Evolutionary conservation across 768 basidiomycete genomes (phyloP), one percentile per base, ranked within the genome.

Genomic region (Kwoniella newhampshirensis): DNA sequence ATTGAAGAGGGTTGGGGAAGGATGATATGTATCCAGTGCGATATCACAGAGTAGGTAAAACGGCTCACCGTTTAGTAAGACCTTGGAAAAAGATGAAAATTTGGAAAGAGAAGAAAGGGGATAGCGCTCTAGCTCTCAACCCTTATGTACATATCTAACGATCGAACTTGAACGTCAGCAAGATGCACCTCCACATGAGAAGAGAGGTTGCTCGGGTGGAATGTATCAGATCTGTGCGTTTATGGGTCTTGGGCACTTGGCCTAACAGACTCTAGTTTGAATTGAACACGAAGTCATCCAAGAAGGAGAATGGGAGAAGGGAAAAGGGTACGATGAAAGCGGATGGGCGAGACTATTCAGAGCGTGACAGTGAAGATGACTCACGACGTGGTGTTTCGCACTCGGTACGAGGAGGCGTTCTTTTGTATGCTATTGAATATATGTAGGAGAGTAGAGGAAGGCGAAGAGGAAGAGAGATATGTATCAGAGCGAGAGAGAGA

Each of bases 261-360:
- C 66, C 71, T 73, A 66, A 73, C 68, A 73, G 71, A 73, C 71
- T 73, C 71, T 73, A 73, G 71, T 73, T 73, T 73, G 71, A 73
- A 64, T 64, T 59, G 66, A 64, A 70, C 71, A 73, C 71, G 59
- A 59, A 60, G 64, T 73, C 71, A 73, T 73, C 71, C 60, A 51
- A 36, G 42, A 28, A 51, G 32, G 48, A 44, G 20, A 40, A n/a
- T 42, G 59, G 49, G 41, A 57, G 32, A 39, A 46, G 36, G 40
- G 30, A 26, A 13, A 35, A 27, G 36, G n/a, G 21, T 13, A 21
- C 40, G 30, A 7, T 36, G 21, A 39, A 13, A 20, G 11, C 17
- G 32, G 35, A 17, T 49, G 26, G n/a, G n/a, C n/a, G n/a, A n/a
- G n/a, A n/a, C n/a, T 28, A 51, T 18, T 21, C 4, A 32, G 12